These are phyloP conservation scores for Sisymbrium altissimum DNA, from an alignment of 345 rosid genomes.

Conservation along the genomic window DNA sequence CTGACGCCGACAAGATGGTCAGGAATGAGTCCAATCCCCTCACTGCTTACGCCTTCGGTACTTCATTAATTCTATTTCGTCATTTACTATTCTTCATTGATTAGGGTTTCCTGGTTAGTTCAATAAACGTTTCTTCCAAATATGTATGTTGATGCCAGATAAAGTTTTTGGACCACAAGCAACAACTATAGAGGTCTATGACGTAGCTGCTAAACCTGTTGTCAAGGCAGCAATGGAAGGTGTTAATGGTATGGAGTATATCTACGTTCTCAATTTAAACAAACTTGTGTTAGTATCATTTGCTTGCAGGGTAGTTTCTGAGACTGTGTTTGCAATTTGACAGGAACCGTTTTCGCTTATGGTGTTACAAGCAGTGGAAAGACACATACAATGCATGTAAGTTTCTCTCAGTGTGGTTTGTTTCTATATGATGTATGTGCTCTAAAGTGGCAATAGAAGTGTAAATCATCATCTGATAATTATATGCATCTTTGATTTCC, in stretches of 20 bases:
- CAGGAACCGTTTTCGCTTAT: slow-evolving; percentile 98
- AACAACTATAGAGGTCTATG: slow-evolving; percentile 74
- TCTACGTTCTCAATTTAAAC: not conserved
- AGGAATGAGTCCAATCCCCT: slow-evolving; percentile 84
- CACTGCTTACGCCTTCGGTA: slow-evolving; percentile 93
- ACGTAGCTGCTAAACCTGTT: slow-evolving; percentile 91
- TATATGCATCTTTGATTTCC: no score
- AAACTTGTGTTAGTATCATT: not conserved
- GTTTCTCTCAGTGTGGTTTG: slow-evolving; percentile 10
- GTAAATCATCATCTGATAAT: no score
- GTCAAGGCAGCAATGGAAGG: slow-evolving; percentile 99
- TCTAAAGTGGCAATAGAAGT: no score
- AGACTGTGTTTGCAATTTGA: not conserved
- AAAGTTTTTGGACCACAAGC: slow-evolving; percentile 88
- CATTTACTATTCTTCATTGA: no score
- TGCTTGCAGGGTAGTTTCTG: not conserved
- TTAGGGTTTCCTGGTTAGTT: not conserved
- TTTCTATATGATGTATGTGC: not conserved
- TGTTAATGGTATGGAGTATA: slow-evolving; percentile 64
- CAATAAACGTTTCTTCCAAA: not conserved
- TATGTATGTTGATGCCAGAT: slow-evolving; percentile 45
- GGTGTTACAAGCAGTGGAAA: slow-evolving; percentile 99
- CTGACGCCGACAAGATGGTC: slow-evolving; percentile 89
- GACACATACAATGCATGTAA: slow-evolving; percentile 99
- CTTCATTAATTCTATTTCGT: no score